These are phyloP conservation scores for Pseudognaphalium luteoalbum DNA, from an alignment of 129 eudicot species.

Conservation along the genomic window DNA sequence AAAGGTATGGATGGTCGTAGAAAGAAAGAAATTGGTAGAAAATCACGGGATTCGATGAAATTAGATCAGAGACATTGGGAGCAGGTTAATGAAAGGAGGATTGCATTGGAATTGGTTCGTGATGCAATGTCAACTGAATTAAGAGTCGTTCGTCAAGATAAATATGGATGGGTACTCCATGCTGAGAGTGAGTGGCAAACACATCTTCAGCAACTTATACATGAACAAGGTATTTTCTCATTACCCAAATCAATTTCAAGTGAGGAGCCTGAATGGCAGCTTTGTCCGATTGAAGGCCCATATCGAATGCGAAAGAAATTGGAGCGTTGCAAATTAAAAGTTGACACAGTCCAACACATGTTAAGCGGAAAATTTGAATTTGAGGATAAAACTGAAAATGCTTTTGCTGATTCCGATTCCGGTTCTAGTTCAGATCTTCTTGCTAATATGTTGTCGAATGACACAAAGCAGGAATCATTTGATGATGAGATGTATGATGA, in stretches of 20 bases:
- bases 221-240: conserved; percentile 91
- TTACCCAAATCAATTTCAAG: conserved; percentile 41
- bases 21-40: conserved; percentile 76
- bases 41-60: conserved; percentile 56
- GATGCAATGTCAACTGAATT: conserved; percentile 90
- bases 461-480: conserved; percentile 52
- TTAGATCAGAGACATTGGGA: conserved; percentile 77
- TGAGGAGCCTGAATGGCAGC: conserved; percentile 87
- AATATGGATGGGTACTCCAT: conserved; percentile 99
- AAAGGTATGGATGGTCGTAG: conserved; percentile 90
- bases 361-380: conserved; percentile 63
- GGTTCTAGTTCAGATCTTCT: conserved; percentile 52
- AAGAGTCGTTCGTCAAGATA: conserved; percentile 95
- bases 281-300: conserved; percentile 59
- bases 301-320: conserved; percentile 95
- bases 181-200: conserved; percentile 99
- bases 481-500: conserved; percentile 63
- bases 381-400: conserved; percentile 60
- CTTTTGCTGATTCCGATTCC: conserved; percentile 37
- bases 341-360: conserved; percentile 45
- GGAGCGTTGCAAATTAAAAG: conserved; percentile 65
- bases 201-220: conserved; percentile 92
- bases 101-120: conserved; percentile 79
- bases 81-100: conserved; percentile 74
- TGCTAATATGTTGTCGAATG: conserved; percentile 51